A percentile compares a stretch with the other conserved stretches of the same genome.
Conservation (phyloP, 1,284 basidiomycete species). For the Chalciporus sp. region DNA sequence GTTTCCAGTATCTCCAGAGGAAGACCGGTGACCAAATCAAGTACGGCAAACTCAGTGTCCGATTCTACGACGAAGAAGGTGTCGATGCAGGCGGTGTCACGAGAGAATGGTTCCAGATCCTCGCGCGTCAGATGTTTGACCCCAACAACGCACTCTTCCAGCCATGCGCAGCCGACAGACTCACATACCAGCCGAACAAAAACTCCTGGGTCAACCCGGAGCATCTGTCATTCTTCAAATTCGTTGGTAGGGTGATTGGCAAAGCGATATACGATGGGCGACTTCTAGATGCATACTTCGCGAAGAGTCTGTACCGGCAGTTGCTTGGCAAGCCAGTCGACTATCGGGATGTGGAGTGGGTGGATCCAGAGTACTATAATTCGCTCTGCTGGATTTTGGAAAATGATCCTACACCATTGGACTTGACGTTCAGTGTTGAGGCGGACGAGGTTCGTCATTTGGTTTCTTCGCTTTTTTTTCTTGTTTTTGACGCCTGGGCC, state of each 20-base stretch:
- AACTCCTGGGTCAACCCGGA: conserved; percentile 94
- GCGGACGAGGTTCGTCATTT: conserved; percentile 80
- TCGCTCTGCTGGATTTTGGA: conserved; percentile 90
- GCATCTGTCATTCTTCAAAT: conserved; percentile 97
- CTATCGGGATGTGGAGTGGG: conserved; percentile 93
- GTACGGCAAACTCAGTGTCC: conserved; percentile 95
- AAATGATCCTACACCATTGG: conserved; percentile 84
- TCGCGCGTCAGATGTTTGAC: conserved; percentile 99
- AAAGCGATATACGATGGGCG: conserved; percentile 96
- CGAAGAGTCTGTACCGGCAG: conserved; percentile 92
- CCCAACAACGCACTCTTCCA: conserved; percentile 99
- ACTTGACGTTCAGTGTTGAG: conserved; percentile 89
- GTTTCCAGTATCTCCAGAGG: conserved; percentile 89
- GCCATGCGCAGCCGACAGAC: conserved; percentile 91
- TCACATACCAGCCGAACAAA: conserved; percentile 97
- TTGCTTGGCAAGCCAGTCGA: conserved; percentile 90
- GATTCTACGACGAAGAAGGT: conserved; percentile 97
- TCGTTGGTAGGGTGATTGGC: conserved; percentile 96
- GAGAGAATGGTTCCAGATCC: conserved; percentile 97
- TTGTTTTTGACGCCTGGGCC: conserved; percentile 5
- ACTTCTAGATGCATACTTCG: conserved; percentile 97
- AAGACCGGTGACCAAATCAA: conserved; percentile 97
- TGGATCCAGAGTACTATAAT: conserved; percentile 97
- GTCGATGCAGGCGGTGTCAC: conserved; percentile 99
- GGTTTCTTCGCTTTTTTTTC: neutral